phyloP scores from a whole-genome alignment of 2,329 filamentous ascomycete species.

The Aureobasidium subglaciale region DNA sequence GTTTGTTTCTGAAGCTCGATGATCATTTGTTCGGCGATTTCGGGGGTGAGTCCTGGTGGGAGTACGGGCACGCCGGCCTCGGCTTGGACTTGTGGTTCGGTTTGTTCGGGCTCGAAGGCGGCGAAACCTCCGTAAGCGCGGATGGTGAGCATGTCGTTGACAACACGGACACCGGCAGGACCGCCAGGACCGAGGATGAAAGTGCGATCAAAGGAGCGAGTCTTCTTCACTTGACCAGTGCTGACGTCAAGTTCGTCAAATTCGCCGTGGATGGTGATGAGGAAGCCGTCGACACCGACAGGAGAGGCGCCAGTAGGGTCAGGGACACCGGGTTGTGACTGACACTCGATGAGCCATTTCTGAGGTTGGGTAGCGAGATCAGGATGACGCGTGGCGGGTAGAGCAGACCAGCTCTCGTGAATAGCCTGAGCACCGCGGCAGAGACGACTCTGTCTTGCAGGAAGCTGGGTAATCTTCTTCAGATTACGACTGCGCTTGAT shows the following conservation, averaged over 20 bases:
- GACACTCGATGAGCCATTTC: constrained; percentile 79
- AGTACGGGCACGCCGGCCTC: constrained; percentile 19
- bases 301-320: constrained; percentile 59
- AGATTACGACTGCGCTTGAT: constrained; percentile 74
- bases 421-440: constrained; percentile 61
- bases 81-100: constrained; percentile 22
- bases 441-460: constrained; percentile 57
- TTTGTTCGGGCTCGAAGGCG: constrained; percentile 42
- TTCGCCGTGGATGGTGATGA: constrained; percentile 74
- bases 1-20: constrained; percentile 68
- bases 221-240: constrained; percentile 47
- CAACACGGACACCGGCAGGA: constrained; percentile 61
- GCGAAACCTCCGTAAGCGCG: constrained; percentile 56
- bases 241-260: constrained; percentile 65
- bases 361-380: constrained; percentile 57
- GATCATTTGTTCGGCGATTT: constrained; percentile 49
- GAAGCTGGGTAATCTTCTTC: constrained; percentile 56
- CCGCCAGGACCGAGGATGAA: constrained; percentile 72
- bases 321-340: constrained; percentile 62
- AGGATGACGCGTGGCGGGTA: constrained; percentile 70
- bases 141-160: constrained; percentile 71
- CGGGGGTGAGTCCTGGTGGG: constrained; percentile 25
- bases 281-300: constrained; percentile 67
- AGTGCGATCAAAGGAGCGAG: constrained; percentile 71
- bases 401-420: constrained; percentile 57